Conservation (phyloP, 2,329 filamentous ascomycete genomes). For the Pseudogymnoascus sp. region DNA sequence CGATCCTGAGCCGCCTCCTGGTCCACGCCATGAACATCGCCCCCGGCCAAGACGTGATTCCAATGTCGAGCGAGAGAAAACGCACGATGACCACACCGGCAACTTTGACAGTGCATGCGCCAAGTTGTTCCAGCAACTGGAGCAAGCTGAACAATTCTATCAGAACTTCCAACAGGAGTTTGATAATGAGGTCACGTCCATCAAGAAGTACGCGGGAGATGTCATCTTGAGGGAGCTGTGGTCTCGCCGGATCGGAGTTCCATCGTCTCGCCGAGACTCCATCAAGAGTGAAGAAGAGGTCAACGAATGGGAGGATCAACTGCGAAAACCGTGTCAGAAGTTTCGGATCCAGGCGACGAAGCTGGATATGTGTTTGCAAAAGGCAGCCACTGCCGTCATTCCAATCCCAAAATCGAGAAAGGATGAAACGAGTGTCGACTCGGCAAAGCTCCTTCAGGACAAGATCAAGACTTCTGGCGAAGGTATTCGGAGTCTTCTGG, state of each 20-base stretch:
- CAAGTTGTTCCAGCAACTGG: conserved; percentile 14
- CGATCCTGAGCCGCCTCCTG: background rate
- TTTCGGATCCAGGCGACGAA: background rate
- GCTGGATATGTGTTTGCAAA: background rate
- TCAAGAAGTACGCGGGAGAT: conserved; percentile 15
- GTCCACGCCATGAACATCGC: background rate
- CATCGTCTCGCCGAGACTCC: conserved; percentile 11
- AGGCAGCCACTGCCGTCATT: background rate
- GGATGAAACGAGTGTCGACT: conserved; percentile 10
- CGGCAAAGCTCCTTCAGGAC: conserved; percentile 13
- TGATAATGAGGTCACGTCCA: conserved; percentile 13
- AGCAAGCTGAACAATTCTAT: conserved; percentile 18
- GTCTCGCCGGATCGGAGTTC: conserved; percentile 14
- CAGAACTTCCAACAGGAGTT: conserved; percentile 15
- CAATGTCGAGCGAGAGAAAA: background rate
- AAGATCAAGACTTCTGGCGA: conserved; percentile 13
- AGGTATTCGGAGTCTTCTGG: conserved; percentile 16
- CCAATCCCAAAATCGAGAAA: background rate
- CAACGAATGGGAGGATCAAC: background rate
- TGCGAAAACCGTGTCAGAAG: background rate
- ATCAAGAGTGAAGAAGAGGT: background rate
- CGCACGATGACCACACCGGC: background rate
- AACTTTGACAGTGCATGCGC: background rate
- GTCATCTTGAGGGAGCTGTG: conserved; percentile 15
- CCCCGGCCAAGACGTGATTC: background rate